Conservation (phyloP, 495 filamentous ascomycete species). For the Staphylotrichum tortipilum region DNA sequence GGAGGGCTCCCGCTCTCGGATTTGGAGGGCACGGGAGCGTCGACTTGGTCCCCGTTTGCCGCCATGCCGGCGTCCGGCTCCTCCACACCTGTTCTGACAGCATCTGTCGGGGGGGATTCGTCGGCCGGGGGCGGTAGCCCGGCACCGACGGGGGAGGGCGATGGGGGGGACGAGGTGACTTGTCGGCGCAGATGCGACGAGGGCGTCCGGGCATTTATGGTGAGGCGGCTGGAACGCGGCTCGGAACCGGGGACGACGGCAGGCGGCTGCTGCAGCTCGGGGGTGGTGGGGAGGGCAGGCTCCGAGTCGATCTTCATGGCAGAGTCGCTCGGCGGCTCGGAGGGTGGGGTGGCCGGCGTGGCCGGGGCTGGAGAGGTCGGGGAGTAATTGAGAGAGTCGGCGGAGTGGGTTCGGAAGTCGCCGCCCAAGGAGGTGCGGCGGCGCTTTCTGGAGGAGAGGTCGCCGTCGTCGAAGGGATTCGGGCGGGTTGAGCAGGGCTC, state of each 20-base stretch:
- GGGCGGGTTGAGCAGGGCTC: slow-evolving; percentile 51
- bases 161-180: slow-evolving; percentile 39
- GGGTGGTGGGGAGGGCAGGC: slow-evolving; percentile 31
- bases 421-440: slow-evolving; percentile 37
- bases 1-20: slow-evolving; percentile 34
- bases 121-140: slow-evolving; percentile 5
- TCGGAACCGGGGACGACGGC: slow-evolving; percentile 22
- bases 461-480: slow-evolving; percentile 50
- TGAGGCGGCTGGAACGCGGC: slow-evolving; percentile 42
- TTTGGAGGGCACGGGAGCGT: slow-evolving; percentile 27
- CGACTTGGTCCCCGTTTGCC: slow-evolving; percentile 14
- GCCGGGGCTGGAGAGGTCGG: slow-evolving; percentile 16
- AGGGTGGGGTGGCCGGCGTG: slow-evolving; percentile 14
- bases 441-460: slow-evolving; percentile 45
- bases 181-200: slow-evolving; percentile 29
- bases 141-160: slow-evolving; percentile 30
- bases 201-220: slow-evolving; percentile 44
- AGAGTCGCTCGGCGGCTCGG: slow-evolving; percentile 21
- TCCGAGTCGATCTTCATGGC: slow-evolving; percentile 37
- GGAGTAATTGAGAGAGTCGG: slow-evolving; percentile 29
- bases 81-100: slow-evolving; percentile 34
- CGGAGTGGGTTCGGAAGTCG: slow-evolving; percentile 34
- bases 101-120: slow-evolving; percentile 20
- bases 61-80: slow-evolving; percentile 32
- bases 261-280: slow-evolving; percentile 18